phyloP scores from a whole-genome alignment of 139 green algal genomes.

The Ettlia oleoabundans region DNA sequence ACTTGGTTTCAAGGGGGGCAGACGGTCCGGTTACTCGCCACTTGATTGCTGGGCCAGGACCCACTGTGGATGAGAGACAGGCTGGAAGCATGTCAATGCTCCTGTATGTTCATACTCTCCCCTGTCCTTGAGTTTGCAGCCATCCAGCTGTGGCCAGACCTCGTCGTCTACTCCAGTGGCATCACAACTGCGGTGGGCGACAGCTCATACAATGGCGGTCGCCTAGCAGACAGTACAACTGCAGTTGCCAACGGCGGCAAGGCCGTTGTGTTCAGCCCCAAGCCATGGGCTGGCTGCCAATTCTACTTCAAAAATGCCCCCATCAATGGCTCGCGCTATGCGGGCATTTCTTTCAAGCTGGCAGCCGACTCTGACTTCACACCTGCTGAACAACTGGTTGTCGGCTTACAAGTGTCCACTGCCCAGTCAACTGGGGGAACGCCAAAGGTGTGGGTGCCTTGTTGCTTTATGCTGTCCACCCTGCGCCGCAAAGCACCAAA shows the following conservation, averaged over 20 bases:
- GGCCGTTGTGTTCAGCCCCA: background rate
- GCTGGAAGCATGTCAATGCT: too few relatives aligned
- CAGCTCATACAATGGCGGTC: background rate
- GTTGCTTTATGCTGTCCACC: too few relatives aligned
- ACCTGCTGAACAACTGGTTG: too few relatives aligned
- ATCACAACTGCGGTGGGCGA: background rate
- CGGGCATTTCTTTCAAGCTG: slow-evolving; percentile 9
- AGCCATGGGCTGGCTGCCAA: background rate
- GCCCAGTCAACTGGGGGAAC: background rate
- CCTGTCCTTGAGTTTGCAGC: too few relatives aligned
- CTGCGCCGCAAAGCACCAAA: too few relatives aligned
- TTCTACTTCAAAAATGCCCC: background rate
- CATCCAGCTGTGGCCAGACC: background rate
- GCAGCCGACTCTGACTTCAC: background rate
- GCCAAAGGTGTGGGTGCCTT: background rate
- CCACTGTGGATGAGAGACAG: too few relatives aligned
- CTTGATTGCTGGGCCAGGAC: too few relatives aligned
- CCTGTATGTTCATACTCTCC: too few relatives aligned
- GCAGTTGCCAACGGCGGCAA: background rate
- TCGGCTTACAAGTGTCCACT: background rate
- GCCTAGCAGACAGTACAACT: background rate
- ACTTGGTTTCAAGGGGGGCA: too few relatives aligned
- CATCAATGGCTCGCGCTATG: background rate
- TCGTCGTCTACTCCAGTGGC: background rate
- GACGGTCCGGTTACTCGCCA: too few relatives aligned